Evolutionary conservation across 495 filamentous ascomycete genomes (phyloP).

Genomic region (Xylaria bambusicola): DNA sequence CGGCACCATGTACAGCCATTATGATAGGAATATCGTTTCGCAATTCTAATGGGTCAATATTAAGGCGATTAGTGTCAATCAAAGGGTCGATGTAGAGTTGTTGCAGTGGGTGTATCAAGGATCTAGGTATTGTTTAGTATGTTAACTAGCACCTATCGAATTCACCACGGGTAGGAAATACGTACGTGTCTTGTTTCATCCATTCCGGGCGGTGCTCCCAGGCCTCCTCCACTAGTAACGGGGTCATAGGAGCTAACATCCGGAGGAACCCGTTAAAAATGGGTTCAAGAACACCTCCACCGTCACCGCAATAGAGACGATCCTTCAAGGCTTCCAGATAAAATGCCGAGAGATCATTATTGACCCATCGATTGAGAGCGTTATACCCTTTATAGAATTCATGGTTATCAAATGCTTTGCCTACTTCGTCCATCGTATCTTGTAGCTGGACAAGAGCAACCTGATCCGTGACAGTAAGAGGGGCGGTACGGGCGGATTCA

Average conservation of each 20-base stretch:
- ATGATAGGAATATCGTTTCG: slow-evolving; percentile 59
- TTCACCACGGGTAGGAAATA: not conserved
- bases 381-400: slow-evolving; percentile 81
- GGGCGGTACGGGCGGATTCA: slow-evolving; percentile 52
- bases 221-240: slow-evolving; percentile 82
- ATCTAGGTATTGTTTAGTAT: slow-evolving; percentile 12
- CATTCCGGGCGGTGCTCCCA: slow-evolving; percentile 73
- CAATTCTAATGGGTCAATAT: slow-evolving; percentile 30
- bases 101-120: slow-evolving; percentile 39
- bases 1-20: slow-evolving; percentile 55
- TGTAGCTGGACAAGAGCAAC: slow-evolving; percentile 77
- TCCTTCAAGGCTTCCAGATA: slow-evolving; percentile 94
- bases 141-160: not conserved
- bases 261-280: slow-evolving; percentile 71
- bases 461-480: slow-evolving; percentile 61
- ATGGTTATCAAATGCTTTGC: slow-evolving; percentile 63
- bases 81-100: slow-evolving; percentile 46
- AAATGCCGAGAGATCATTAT: slow-evolving; percentile 82
- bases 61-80: slow-evolving; percentile 36
- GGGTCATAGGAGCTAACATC: slow-evolving; percentile 79
- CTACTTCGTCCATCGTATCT: slow-evolving; percentile 60
- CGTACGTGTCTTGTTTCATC: slow-evolving; percentile 53
- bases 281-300: slow-evolving; percentile 65
- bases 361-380: slow-evolving; percentile 75
- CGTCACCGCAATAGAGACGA: slow-evolving; percentile 76